A percentile compares a stretch with the other conserved stretches of the same genome.
phyloP scores from a whole-genome alignment of 2,329 filamentous ascomycete genomes.

The Cercospora sesami region DNA sequence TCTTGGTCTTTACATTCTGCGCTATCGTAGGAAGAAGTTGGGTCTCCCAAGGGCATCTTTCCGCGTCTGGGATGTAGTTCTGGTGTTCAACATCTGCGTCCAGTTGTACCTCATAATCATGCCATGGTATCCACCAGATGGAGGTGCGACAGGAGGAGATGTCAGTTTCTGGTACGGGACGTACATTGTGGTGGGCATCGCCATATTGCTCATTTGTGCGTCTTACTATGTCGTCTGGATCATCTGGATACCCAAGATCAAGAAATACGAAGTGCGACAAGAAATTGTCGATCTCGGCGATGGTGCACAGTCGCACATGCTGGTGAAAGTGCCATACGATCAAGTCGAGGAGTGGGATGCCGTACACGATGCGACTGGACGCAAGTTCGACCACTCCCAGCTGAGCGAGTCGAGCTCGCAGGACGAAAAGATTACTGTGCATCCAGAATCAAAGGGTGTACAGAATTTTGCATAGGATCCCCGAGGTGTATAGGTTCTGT shows the following conservation, averaged over 20 bases:
- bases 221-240: slow-evolving; percentile 63
- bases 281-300: slow-evolving; percentile 56
- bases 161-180: slow-evolving; percentile 75
- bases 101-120: slow-evolving; percentile 65
- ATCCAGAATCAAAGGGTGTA: slow-evolving; percentile 3
- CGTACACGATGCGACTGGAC: slow-evolving; percentile 53
- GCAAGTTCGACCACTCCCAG: background rate
- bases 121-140: slow-evolving; percentile 69
- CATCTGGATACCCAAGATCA: slow-evolving; percentile 54
- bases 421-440: slow-evolving; percentile 15
- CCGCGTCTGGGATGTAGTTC: slow-evolving; percentile 57
- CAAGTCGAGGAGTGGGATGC: slow-evolving; percentile 60
- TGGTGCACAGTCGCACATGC: slow-evolving; percentile 49
- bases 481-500: background rate
- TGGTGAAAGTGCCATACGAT: slow-evolving; percentile 56
- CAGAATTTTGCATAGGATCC: background rate
- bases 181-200: slow-evolving; percentile 65
- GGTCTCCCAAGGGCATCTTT: slow-evolving; percentile 55
- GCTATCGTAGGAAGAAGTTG: slow-evolving; percentile 55
- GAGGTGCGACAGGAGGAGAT: slow-evolving; percentile 60
- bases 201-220: slow-evolving; percentile 60
- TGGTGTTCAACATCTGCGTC: slow-evolving; percentile 61
- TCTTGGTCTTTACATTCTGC: slow-evolving; percentile 59
- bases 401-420: slow-evolving; percentile 6
- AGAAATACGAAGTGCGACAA: slow-evolving; percentile 58